Conservation (phyloP, 2,329 filamentous ascomycete genomes). For the Cladophialophora bantiana region DNA sequence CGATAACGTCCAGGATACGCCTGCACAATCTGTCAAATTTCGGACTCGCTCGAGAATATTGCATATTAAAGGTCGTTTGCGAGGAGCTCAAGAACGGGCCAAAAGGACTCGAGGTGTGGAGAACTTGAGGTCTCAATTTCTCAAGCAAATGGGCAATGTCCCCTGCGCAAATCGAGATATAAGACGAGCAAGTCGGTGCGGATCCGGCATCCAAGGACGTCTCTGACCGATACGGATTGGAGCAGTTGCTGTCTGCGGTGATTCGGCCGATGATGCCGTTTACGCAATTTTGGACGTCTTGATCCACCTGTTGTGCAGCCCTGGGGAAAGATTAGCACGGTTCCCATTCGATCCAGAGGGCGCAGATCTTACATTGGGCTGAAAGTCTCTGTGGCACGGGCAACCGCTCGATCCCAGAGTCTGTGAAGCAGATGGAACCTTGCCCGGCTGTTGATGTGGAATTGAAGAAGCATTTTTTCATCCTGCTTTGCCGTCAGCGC, state of each 20-base stretch:
- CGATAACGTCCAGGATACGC: slow-evolving; percentile 35
- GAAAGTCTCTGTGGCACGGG: slow-evolving; percentile 77
- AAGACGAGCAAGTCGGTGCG: slow-evolving; percentile 3
- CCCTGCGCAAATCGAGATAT: slow-evolving; percentile 34
- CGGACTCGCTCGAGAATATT: slow-evolving; percentile 33
- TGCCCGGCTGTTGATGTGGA: slow-evolving; percentile 90
- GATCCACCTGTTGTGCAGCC: slow-evolving; percentile 27
- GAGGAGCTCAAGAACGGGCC: slow-evolving; percentile 35
- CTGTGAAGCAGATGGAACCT: slow-evolving; percentile 76
- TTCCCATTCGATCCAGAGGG: slow-evolving; percentile 25
- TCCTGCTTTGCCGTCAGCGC: slow-evolving; percentile 54
- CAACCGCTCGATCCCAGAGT: slow-evolving; percentile 79
- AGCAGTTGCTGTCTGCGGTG: slow-evolving; percentile 19
- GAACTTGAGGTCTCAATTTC: slow-evolving; percentile 73
- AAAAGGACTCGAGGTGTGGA: slow-evolving; percentile 67
- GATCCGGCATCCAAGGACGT: neutral
- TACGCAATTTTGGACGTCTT: slow-evolving; percentile 28
- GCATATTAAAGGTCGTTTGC: slow-evolving; percentile 33
- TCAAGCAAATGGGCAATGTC: slow-evolving; percentile 39
- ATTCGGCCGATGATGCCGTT: slow-evolving; percentile 34
- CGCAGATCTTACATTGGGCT: slow-evolving; percentile 64
- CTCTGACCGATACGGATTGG: slow-evolving; percentile 31
- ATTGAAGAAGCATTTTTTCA: slow-evolving; percentile 75
- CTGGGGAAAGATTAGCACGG: slow-evolving; percentile 42
- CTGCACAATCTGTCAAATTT: slow-evolving; percentile 36